A percentile compares a stretch with the other conserved stretches of the same genome.
Evolutionary conservation across 2,329 filamentous ascomycete species (phyloP).

Genomic region (Aspergillus sp.): DNA sequence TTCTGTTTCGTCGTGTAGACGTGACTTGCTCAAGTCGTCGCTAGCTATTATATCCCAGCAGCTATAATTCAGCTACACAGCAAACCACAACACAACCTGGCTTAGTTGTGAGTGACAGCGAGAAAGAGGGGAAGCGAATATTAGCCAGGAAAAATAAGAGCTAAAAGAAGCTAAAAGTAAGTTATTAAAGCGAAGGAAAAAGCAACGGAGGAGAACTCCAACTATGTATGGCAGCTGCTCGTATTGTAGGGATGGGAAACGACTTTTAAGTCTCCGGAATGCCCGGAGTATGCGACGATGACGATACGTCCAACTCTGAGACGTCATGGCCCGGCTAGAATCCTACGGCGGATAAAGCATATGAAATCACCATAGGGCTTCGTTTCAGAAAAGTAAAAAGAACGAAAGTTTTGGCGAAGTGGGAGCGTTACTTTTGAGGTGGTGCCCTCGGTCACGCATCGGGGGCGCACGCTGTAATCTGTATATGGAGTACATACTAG

Average conservation of each 20-base stretch:
- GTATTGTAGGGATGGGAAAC: too few species aligned
- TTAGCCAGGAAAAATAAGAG: too few species aligned
- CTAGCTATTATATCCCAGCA: background rate
- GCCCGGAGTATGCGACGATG: slow-evolving; percentile 21
- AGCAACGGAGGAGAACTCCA: slow-evolving; percentile 5
- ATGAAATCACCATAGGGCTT: slow-evolving; percentile 17
- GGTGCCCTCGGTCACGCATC: background rate
- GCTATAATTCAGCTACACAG: too few species aligned
- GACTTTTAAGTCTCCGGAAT: slow-evolving; percentile 21
- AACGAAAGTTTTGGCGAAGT: background rate
- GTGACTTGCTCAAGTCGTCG: background rate
- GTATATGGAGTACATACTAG: background rate
- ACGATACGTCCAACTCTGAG: slow-evolving; percentile 20
- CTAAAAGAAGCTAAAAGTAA: too few species aligned
- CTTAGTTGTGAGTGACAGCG: background rate
- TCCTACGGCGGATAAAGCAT: slow-evolving; percentile 3
- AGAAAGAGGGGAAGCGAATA: background rate
- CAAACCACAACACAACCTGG: too few species aligned
- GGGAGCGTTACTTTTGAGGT: background rate
- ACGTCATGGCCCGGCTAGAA: slow-evolving; percentile 25
- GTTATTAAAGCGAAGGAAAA: background rate
- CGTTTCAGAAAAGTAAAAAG: background rate
- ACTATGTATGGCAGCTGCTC: background rate
- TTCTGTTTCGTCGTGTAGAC: background rate
- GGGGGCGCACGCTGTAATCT: background rate